A percentile compares a stretch with the other conserved stretches of the same genome.
Evolutionary conservation across 805 yeast genomes (phyloP).

Genomic region (Lachancea quebecensis): DNA sequence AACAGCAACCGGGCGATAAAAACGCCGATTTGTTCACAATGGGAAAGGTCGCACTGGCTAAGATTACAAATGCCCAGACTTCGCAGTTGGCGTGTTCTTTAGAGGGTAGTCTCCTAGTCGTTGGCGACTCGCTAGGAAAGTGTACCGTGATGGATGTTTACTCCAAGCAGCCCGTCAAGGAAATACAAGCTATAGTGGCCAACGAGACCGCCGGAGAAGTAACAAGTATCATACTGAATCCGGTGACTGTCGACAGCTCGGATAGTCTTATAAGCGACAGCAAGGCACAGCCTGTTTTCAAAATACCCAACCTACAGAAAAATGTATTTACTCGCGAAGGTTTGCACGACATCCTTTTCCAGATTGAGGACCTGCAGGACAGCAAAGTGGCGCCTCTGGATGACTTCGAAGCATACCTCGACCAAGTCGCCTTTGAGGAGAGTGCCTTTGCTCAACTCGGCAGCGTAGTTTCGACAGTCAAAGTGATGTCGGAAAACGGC

Average conservation of each 20-base stretch:
- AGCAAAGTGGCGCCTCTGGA: conserved; percentile 14
- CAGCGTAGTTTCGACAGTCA: conserved; percentile 36
- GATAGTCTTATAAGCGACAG: conserved; percentile 5
- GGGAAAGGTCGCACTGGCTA: conserved; percentile 24
- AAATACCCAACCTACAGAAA: conserved; percentile 63
- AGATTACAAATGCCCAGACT: conserved; percentile 31
- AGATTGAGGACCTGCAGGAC: conserved; percentile 22
- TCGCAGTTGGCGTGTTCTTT: conserved; percentile 53
- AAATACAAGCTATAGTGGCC: conserved; percentile 34
- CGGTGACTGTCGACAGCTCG: conserved; percentile 5
- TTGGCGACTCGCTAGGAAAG: conserved; percentile 71
- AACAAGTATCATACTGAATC: conserved; percentile 19
- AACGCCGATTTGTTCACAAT: conserved; percentile 18
- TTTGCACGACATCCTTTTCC: conserved; percentile 39
- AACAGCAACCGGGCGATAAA: conserved; percentile 17
- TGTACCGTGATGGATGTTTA: conserved; percentile 61
- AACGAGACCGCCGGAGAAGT: conserved; percentile 22
- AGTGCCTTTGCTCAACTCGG: conserved; percentile 42
- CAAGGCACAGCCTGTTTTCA: conserved; percentile 17
- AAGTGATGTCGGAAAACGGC: conserved; percentile 14
- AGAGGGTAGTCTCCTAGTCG: conserved; percentile 66
- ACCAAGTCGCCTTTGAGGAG: conserved; percentile 45
- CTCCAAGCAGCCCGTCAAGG: conserved; percentile 60
- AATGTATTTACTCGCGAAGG: conserved; percentile 40
- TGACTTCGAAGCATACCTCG: conserved; percentile 45